These are phyloP conservation scores for Penicillium herquei DNA, from an alignment of 495 filamentous ascomycete genomes.

Conservation along the genomic window DNA sequence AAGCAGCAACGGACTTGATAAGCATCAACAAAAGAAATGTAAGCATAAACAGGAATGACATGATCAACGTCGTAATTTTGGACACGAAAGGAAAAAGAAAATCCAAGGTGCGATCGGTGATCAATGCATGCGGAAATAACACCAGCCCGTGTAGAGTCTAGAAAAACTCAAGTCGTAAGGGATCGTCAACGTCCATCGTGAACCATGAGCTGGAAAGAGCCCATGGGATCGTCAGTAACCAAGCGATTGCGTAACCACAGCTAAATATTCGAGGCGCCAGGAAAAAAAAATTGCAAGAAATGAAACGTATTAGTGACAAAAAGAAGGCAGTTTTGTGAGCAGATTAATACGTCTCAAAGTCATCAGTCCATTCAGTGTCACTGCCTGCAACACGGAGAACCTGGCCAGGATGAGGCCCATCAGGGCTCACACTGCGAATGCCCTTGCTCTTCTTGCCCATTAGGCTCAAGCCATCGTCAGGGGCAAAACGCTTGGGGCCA, in stretches of 20 bases:
- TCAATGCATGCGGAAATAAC: slow-evolving; percentile 11
- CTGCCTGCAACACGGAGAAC: slow-evolving; percentile 45
- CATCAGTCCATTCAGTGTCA: slow-evolving; percentile 51
- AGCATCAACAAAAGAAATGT: slow-evolving; percentile 25
- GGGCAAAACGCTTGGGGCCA: slow-evolving; percentile 62
- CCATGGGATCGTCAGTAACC: slow-evolving; percentile 26
- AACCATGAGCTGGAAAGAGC: slow-evolving; percentile 24
- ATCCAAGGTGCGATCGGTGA: slow-evolving; percentile 7
- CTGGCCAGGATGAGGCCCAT: slow-evolving; percentile 38
- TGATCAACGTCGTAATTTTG: slow-evolving; percentile 28
- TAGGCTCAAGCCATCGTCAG: slow-evolving; percentile 53
- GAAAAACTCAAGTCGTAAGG: slow-evolving; percentile 20
- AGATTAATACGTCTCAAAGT: slow-evolving; percentile 44
- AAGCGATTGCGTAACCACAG: slow-evolving; percentile 22
- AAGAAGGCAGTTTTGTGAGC: slow-evolving; percentile 4
- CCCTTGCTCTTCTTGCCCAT: slow-evolving; percentile 54
- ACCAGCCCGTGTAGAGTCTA: slow-evolving; percentile 15
- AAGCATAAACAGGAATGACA: slow-evolving; percentile 27
- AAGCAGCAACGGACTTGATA: slow-evolving; percentile 16
- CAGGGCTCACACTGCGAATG: slow-evolving; percentile 48
- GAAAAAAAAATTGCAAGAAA: slow-evolving; percentile 9
- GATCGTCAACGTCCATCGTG: slow-evolving; percentile 23
- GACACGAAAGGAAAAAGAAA: slow-evolving; percentile 20
- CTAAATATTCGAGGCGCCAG: slow-evolving; percentile 18
- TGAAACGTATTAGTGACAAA: slow-evolving; percentile 1